Percentiles rank a stretch among this genome's conserved stretches.
phyloP scores from a whole-genome alignment of 805 yeast species.

The Yarrowia deformans region DNA sequence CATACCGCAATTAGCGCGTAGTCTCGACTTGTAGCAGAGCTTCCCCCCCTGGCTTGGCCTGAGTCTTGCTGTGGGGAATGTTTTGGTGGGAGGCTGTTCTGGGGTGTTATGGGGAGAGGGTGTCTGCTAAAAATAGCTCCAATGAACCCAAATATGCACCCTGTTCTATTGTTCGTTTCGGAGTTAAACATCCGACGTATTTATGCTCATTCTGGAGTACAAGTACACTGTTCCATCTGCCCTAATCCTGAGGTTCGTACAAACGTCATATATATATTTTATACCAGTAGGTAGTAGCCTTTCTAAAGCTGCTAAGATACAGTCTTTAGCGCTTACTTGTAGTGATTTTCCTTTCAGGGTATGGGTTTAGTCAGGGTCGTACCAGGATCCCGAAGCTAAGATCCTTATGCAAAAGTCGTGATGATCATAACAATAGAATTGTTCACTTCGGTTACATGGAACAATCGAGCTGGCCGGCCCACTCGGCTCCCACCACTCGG shows the following conservation, averaged over 20 bases:
- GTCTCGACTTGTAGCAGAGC: background rate
- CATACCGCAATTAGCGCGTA: background rate
- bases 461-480: conserved; percentile 47
- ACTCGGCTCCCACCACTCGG: conserved; percentile 49
- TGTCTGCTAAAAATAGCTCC: conserved; percentile 8
- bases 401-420: conserved; percentile 1
- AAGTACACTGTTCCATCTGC: background rate
- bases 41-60: background rate
- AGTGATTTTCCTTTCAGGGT: too few relatives aligned
- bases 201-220: background rate
- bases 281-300: too few relatives aligned
- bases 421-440: background rate
- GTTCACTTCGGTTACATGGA: conserved; percentile 1
- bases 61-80: conserved; percentile 1
- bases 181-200: background rate
- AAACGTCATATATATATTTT: background rate
- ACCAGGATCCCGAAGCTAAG: conserved; percentile 2
- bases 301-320: conserved; percentile 10
- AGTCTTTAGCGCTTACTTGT: background rate
- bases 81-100: background rate
- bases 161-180: background rate
- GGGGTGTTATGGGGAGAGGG: background rate
- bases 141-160: background rate
- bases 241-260: background rate
- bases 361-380: background rate